Evolutionary conservation across 2,329 filamentous ascomycete genomes (phyloP).

Genomic region (Nothophaeocryptopus gaeumannii): DNA sequence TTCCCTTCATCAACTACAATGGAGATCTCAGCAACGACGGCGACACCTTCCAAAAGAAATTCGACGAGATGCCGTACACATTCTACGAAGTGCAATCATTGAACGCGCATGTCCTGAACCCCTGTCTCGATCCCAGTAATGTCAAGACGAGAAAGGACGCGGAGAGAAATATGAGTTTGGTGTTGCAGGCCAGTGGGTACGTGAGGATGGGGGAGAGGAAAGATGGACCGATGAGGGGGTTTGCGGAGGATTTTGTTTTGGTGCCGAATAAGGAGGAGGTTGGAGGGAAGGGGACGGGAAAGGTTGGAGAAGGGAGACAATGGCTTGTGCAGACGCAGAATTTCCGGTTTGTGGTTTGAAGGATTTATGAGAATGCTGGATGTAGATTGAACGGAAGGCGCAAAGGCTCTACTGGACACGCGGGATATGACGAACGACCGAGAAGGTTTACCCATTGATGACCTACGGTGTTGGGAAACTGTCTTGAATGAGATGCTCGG

Average conservation of each 20-base stretch:
- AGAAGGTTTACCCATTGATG: no score
- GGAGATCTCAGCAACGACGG: slow-evolving; percentile 65
- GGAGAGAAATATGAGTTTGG: slow-evolving; percentile 64
- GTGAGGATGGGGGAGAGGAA: slow-evolving; percentile 63
- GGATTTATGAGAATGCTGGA: background rate
- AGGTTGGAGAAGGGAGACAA: slow-evolving; percentile 32
- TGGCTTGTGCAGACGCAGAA: slow-evolving; percentile 45
- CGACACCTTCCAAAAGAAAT: slow-evolving; percentile 64
- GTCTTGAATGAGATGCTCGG: no score
- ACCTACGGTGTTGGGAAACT: no score
- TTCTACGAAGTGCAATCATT: slow-evolving; percentile 72
- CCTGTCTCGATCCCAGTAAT: slow-evolving; percentile 36
- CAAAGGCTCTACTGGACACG: no score
- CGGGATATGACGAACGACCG: no score
- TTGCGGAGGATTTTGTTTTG: slow-evolving; percentile 77
- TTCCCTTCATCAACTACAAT: slow-evolving; percentile 74
- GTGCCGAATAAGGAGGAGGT: slow-evolving; percentile 56
- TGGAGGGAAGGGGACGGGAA: slow-evolving; percentile 31
- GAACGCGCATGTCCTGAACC: slow-evolving; percentile 76
- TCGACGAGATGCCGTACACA: slow-evolving; percentile 58
- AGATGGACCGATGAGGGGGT: slow-evolving; percentile 64
- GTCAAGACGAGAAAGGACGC: slow-evolving; percentile 34
- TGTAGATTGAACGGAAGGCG: background rate
- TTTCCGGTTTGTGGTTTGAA: slow-evolving; percentile 43
- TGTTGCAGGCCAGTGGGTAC: slow-evolving; percentile 70